Percentiles rank a stretch among this genome's conserved stretches.
These are phyloP conservation scores for Nicotiana undulata DNA, from an alignment of 257 asterid genomes.

Conservation along the genomic window DNA sequence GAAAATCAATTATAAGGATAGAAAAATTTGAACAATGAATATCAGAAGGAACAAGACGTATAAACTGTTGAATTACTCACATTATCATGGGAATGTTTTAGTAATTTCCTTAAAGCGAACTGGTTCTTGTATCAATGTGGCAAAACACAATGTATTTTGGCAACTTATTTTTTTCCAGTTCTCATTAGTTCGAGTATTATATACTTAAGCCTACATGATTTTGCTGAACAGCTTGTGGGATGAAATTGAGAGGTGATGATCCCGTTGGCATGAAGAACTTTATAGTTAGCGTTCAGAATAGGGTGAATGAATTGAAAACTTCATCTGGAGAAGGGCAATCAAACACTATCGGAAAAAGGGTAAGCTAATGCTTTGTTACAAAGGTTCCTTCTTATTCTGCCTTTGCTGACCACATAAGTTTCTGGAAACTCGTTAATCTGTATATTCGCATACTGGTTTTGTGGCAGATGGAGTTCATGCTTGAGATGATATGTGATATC, in stretches of 20 bases:
- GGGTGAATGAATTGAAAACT: slow-evolving; percentile 71
- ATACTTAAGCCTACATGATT: neutral
- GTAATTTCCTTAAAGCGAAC: neutral
- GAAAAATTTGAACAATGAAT: neutral
- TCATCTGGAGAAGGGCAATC: slow-evolving; percentile 53
- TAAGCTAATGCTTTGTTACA: slow-evolving; percentile 18
- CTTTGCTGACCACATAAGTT: neutral
- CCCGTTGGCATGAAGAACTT: slow-evolving; percentile 88
- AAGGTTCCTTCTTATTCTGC: neutral
- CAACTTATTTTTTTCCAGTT: neutral
- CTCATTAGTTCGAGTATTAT: neutral
- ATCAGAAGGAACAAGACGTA: neutral
- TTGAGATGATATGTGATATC: slow-evolving; percentile 79
- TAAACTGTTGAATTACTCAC: neutral
- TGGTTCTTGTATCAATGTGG: neutral
- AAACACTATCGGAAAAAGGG: slow-evolving; percentile 57
- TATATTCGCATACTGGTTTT: neutral
- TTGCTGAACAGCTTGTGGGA: slow-evolving; percentile 75
- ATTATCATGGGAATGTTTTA: neutral
- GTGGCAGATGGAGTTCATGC: slow-evolving; percentile 89
- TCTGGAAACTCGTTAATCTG: neutral
- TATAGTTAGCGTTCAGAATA: slow-evolving; percentile 60
- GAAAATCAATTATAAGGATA: neutral
- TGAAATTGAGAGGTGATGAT: slow-evolving; percentile 90
- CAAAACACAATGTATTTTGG: neutral